These are phyloP conservation scores for Clitoria ternatea DNA, from an alignment of 306 rosid genomes.

Conservation along the genomic window DNA sequence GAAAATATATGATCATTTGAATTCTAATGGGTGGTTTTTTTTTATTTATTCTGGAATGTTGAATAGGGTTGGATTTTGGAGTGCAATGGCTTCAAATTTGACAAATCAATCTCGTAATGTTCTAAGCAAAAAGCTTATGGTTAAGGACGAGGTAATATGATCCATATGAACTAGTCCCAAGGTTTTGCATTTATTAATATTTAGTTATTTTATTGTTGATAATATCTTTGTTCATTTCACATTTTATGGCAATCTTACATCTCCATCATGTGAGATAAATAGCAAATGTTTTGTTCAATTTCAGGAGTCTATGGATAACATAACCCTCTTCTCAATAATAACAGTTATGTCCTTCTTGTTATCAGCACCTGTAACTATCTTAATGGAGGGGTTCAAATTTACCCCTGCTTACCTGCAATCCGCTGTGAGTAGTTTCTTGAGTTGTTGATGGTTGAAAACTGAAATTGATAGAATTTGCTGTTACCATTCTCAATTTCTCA, in stretches of 20 bases:
- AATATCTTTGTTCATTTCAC: neutral
- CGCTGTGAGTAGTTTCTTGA: conserved; percentile 72
- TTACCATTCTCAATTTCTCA: conserved; percentile 19
- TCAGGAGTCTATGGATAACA: conserved; percentile 87
- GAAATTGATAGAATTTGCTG: conserved; percentile 5
- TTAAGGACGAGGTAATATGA: conserved; percentile 61
- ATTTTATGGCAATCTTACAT: neutral
- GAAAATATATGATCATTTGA: neutral
- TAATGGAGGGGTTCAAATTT: conserved; percentile 82
- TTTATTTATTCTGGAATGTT: conserved; percentile 20
- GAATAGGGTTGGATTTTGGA: conserved; percentile 88
- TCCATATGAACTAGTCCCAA: neutral
- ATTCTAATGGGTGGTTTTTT: conserved; percentile 12
- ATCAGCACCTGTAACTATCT: conserved; percentile 58
- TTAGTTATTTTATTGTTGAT: neutral
- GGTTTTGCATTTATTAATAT: conserved; percentile 3
- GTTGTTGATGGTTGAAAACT: neutral
- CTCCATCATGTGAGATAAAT: neutral
- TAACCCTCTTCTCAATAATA: conserved; percentile 90
- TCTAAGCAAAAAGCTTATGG: conserved; percentile 96
- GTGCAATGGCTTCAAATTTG: conserved; percentile 99
- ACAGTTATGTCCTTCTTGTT: conserved; percentile 90
- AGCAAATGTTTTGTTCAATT: conserved; percentile 31
- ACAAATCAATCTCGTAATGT: conserved; percentile 94
- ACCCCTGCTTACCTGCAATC: conserved; percentile 72